These are phyloP conservation scores for Russula dissimulans DNA, from an alignment of 768 basidiomycete species.

Conservation along the genomic window DNA sequence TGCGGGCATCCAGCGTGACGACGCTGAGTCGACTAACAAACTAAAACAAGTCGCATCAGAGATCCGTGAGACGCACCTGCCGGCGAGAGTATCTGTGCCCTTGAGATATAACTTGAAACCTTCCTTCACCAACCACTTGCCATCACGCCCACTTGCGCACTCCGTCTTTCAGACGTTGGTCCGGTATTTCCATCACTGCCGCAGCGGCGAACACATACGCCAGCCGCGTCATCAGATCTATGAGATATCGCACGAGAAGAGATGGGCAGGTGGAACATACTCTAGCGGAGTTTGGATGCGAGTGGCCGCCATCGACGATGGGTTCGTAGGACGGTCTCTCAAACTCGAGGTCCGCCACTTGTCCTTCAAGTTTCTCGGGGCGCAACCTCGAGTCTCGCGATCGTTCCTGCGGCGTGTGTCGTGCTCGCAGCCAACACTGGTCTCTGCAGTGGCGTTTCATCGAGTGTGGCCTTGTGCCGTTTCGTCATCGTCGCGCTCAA, in stretches of 20 bases:
- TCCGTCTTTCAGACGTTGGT: constrained; percentile 77
- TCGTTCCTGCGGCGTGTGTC: constrained; percentile 1
- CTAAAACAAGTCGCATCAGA: background rate
- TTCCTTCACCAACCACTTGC: constrained; percentile 68
- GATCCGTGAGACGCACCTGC: constrained; percentile 44
- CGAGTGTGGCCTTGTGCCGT: constrained; percentile 42
- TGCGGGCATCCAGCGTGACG: constrained; percentile 74
- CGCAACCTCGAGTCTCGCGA: constrained; percentile 23
- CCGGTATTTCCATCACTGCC: constrained; percentile 75
- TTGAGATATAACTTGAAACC: constrained; percentile 75
- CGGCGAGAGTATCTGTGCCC: constrained; percentile 82
- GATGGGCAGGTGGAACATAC: constrained; percentile 33
- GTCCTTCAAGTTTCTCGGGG: constrained; percentile 42
- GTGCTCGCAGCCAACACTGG: constrained; percentile 13
- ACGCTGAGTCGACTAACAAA: constrained; percentile 38
- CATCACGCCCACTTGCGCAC: constrained; percentile 85
- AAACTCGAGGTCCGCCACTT: constrained; percentile 39
- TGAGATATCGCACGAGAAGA: background rate
- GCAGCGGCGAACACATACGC: constrained; percentile 54
- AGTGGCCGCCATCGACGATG: constrained; percentile 88
- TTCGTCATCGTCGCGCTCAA: constrained; percentile 17
- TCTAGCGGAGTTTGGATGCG: constrained; percentile 82
- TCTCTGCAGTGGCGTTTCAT: constrained; percentile 27
- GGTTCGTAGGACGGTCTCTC: constrained; percentile 77
- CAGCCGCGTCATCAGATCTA: constrained; percentile 35